Evolutionary conservation across 2,329 filamentous ascomycete genomes (phyloP), one percentile per base, ranked within the genome.

Genomic region (Dothiorella sarmentorum): DNA sequence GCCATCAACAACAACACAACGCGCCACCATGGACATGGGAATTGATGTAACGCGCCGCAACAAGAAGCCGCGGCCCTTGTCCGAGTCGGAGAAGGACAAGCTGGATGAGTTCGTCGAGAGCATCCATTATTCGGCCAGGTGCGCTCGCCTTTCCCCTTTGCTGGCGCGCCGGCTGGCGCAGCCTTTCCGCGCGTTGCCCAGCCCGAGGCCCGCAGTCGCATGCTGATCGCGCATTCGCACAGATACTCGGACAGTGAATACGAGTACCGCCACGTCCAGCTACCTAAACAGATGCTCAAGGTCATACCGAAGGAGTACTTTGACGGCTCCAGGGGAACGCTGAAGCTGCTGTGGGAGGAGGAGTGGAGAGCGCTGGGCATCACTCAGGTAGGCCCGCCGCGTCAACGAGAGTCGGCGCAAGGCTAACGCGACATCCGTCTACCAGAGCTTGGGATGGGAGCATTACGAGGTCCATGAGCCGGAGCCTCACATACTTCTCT

Each of bases 401-500:
- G 27, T 17, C n/a, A 37, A 11, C 31, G 42, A 20, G 52, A 42
- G 27, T 31, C 57, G 53, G 49, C 33, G 26, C 43, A 49, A 18
- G 27, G 58, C 56, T 53, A 24, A 51, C 15, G 13, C 38, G 20
- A 22, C n/a, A 31, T 10, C 24, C 20, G 26, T 29, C 26, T 26
- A 7, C 40, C 71, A 97, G 92, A 97, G 93, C 80, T 80, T 99
- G 69, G 94, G 94, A 60, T 99, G 94, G 94, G 93, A 97, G 74
- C 94, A 99, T 75, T 99, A 99, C 73, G 94, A 99, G 76, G 94
- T 99, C 57, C 94, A 99, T 75, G 94, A 97, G 75, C 94, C 94
- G 42, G 94, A 99, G 78, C 94, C 94, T 64, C 94, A 99, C 75
- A 99, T 99, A 69, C 83, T 99, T 58, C 84, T 99, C 29, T 99